A percentile compares a stretch with the other conserved stretches of the same genome.
phyloP scores from a whole-genome alignment of 805 yeast genomes.

The Wickerhamiella cacticola region DNA sequence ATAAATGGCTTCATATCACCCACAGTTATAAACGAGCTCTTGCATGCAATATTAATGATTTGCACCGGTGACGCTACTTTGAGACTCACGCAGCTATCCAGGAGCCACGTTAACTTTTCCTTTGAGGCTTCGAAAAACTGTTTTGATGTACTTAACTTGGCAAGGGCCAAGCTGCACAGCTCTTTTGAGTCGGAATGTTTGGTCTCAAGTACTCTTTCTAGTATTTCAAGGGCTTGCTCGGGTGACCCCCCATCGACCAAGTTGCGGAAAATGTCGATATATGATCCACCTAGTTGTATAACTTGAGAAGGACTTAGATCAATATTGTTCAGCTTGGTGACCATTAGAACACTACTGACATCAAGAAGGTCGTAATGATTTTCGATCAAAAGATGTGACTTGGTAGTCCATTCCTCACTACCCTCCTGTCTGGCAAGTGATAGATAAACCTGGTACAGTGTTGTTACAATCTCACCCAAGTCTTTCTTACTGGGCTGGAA shows the following conservation, averaged over 20 bases:
- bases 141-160: not conserved
- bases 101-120: slow-evolving; percentile 38
- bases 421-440: slow-evolving; percentile 30
- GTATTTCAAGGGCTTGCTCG: slow-evolving; percentile 42
- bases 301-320: slow-evolving; percentile 18
- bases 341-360: slow-evolving; percentile 37
- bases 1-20: slow-evolving; percentile 64
- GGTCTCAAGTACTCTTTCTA: slow-evolving; percentile 31
- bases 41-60: slow-evolving; percentile 54
- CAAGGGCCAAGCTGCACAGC: not conserved
- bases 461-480: slow-evolving; percentile 57
- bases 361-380: slow-evolving; percentile 42
- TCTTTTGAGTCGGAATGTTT: not conserved
- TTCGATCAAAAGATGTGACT: slow-evolving; percentile 45
- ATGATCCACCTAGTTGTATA: slow-evolving; percentile 31
- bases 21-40: slow-evolving; percentile 50
- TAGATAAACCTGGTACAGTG: slow-evolving; percentile 73
- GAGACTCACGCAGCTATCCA: slow-evolving; percentile 41
- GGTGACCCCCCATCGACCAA: slow-evolving; percentile 49
- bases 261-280: slow-evolving; percentile 55
- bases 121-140: slow-evolving; percentile 40
- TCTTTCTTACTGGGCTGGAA: slow-evolving; percentile 64
- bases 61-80: slow-evolving; percentile 63
- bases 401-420: slow-evolving; percentile 46
- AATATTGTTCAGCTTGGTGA: slow-evolving; percentile 22